Evolutionary conservation across 768 basidiomycete genomes (phyloP).

Genomic region (Lanmaoa pseudosensibilis): DNA sequence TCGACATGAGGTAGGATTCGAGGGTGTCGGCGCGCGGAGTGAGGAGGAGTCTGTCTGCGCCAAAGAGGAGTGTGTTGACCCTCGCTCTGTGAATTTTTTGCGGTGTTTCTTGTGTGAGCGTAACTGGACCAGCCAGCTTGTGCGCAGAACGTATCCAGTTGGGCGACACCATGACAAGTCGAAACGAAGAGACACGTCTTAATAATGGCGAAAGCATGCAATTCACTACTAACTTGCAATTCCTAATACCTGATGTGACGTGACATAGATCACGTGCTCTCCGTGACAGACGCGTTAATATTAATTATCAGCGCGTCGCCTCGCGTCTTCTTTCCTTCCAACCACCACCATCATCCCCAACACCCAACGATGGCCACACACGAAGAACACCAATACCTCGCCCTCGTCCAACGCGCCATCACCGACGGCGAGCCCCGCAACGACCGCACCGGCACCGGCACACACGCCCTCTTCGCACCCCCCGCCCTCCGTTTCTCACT

Average conservation of each 20-base stretch:
- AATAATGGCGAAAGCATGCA: constrained; percentile 9
- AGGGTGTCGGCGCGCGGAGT: constrained; percentile 21
- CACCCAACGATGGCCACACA: constrained; percentile 38
- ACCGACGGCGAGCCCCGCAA: constrained; percentile 73
- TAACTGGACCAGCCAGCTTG: not conserved
- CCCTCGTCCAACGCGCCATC: constrained; percentile 76
- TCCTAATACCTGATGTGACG: constrained; percentile 16
- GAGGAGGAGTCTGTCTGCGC: constrained; percentile 29
- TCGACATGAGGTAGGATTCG: constrained; percentile 22
- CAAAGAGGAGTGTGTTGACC: constrained; percentile 28
- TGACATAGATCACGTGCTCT: too few relatives aligned
- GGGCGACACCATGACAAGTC: not conserved
- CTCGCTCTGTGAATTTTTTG: constrained; percentile 22
- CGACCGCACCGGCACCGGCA: constrained; percentile 95
- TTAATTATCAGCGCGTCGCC: constrained; percentile 2
- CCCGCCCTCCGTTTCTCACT: constrained; percentile 89
- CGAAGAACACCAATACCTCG: constrained; percentile 89
- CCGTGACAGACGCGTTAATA: constrained; percentile 13
- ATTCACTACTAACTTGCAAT: too few relatives aligned
- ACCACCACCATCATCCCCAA: constrained; percentile 8
- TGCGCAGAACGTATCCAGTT: constrained; percentile 3
- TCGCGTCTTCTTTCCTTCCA: not conserved
- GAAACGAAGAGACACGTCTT: constrained; percentile 7
- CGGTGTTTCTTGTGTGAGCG: not conserved
- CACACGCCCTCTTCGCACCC: constrained; percentile 89